Base-by-base conservation (phyloP, 148 eudicot species). In the Chenopodium quinoa region DNA sequence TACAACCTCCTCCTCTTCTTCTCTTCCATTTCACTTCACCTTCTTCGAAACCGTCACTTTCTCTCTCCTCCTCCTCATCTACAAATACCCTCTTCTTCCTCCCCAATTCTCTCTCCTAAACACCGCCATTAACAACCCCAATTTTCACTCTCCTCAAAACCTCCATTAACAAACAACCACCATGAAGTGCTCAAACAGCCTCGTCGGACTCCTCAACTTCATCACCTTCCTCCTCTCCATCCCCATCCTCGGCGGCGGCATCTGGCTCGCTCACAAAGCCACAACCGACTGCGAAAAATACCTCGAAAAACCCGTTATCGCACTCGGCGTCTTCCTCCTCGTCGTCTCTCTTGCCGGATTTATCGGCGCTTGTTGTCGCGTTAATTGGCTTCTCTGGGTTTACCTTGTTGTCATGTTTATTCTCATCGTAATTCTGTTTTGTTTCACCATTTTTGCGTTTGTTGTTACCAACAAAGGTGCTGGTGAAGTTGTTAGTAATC, bases 381-480 rank as follows among this genome's bases (percentile, higher is more conserved):
- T 91, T 0, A 87, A 93, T 23, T 96, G 94, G 95, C 87, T 94
- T 0, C 85, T 96, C 0, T 96, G 99, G 99, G 34, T 91, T 1
- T 96, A 96, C 78, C 88, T 96, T 0, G 40, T 94, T 13, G 91
- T 92, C 3, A 93, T 96, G 98, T 96, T 96, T 58, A 7, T 94
- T 4, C 88, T 96, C 46, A 93, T 96, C 22, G 19, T 90, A 0
- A 29, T 90, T 0, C 82, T 96, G n/a, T 86, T 91, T 37, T 85
- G 90, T 63, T 96, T 94, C 86, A 94, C 98, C 4, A 85, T 96
- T 25, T 93, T 96, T 52, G 94, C 97, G 0, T 94, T 96, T 50
- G 99, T 88, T 5, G 97, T 96, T 0, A 96, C 98, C 1, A 94
- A 92, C 60, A 92, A 88, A 75, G 99, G 99, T 0, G 99, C 97